Percentiles rank a stretch among this genome's conserved stretches.
These are phyloP conservation scores for Xerocomus minutiporus DNA, from an alignment of 1,284 basidiomycete species.

Conservation along the genomic window DNA sequence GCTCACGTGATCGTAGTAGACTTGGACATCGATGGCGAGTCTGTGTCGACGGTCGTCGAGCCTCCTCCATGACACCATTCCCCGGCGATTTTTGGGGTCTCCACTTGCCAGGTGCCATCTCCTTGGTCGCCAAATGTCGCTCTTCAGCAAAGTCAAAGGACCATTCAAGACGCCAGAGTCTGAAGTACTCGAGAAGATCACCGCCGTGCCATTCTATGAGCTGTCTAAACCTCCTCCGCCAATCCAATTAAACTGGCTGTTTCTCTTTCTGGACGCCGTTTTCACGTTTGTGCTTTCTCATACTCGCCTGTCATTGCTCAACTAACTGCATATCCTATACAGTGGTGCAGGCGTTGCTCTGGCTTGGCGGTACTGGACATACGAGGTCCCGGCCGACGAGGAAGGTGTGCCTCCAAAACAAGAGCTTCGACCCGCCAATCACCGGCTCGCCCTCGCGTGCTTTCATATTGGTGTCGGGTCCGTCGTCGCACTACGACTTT, in stretches of 20 bases:
- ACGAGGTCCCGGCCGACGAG: constrained; percentile 13
- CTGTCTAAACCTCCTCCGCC: constrained; percentile 14
- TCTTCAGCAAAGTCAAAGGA: constrained; percentile 3
- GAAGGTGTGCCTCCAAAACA: constrained; percentile 14
- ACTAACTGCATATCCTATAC: neutral
- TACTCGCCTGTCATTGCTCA: neutral
- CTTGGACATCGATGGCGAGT: constrained; percentile 43
- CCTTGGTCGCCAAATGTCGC: constrained; percentile 15
- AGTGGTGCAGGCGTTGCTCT: constrained; percentile 39
- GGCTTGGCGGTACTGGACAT: constrained; percentile 30
- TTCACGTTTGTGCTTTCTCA: constrained; percentile 36
- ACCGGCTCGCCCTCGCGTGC: constrained; percentile 27
- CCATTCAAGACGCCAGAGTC: constrained; percentile 57
- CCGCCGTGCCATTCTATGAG: constrained; percentile 24
- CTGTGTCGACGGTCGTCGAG: constrained; percentile 19
- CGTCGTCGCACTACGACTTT: constrained; percentile 25
- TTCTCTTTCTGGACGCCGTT: constrained; percentile 61
- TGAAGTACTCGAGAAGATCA: constrained; percentile 21
- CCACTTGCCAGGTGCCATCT: neutral
- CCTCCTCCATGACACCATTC: neutral
- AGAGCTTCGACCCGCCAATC: constrained; percentile 30
- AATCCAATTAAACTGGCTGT: constrained; percentile 23
- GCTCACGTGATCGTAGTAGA: neutral
- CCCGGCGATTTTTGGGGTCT: neutral
- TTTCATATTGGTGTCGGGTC: constrained; percentile 32